Evolutionary conservation across 2,329 filamentous ascomycete genomes (phyloP).

Genomic region (Exophiala mesophila): DNA sequence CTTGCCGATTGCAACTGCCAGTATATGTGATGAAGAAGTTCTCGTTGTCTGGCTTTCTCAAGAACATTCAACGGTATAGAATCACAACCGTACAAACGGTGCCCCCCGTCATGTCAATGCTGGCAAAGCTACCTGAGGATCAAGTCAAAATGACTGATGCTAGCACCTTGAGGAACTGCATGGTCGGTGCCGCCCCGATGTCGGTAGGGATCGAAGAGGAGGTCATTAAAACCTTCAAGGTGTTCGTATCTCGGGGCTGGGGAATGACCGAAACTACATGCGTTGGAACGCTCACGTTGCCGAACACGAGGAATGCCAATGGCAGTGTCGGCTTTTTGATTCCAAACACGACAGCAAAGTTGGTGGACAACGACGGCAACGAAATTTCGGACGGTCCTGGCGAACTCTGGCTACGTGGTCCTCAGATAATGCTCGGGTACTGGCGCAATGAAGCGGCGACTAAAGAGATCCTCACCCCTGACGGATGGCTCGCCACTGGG

Average conservation of each 20-base stretch:
- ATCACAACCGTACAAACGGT: slow-evolving; percentile 55
- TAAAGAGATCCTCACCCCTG: slow-evolving; percentile 61
- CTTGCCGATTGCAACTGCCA: slow-evolving; percentile 55
- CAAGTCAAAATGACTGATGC: slow-evolving; percentile 52
- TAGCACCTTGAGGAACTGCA: slow-evolving; percentile 49
- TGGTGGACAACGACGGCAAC: slow-evolving; percentile 62
- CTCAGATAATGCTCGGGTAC: slow-evolving; percentile 51
- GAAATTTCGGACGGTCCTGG: slow-evolving; percentile 63
- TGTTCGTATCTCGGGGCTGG: slow-evolving; percentile 47
- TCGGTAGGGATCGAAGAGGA: slow-evolving; percentile 51
- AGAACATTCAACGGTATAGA: slow-evolving; percentile 45
- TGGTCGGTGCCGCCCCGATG: slow-evolving; percentile 54
- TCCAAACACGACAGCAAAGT: slow-evolving; percentile 42
- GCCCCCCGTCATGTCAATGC: slow-evolving; percentile 55
- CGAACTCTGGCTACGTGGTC: slow-evolving; percentile 41
- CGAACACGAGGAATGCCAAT: slow-evolving; percentile 40
- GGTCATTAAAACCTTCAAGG: slow-evolving; percentile 48
- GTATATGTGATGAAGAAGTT: slow-evolving; percentile 62
- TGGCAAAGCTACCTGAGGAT: slow-evolving; percentile 52
- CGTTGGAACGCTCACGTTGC: slow-evolving; percentile 36
- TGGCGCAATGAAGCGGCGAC: slow-evolving; percentile 48
- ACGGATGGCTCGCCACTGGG: slow-evolving; percentile 75
- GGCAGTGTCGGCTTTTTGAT: slow-evolving; percentile 47
- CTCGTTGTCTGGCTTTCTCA: slow-evolving; percentile 52
- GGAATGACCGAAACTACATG: slow-evolving; percentile 53